Percentiles rank a stretch among this genome's conserved stretches.
Evolutionary conservation across 2,329 filamentous ascomycete species (phyloP).

Genomic region (Trichophyton equinum): DNA sequence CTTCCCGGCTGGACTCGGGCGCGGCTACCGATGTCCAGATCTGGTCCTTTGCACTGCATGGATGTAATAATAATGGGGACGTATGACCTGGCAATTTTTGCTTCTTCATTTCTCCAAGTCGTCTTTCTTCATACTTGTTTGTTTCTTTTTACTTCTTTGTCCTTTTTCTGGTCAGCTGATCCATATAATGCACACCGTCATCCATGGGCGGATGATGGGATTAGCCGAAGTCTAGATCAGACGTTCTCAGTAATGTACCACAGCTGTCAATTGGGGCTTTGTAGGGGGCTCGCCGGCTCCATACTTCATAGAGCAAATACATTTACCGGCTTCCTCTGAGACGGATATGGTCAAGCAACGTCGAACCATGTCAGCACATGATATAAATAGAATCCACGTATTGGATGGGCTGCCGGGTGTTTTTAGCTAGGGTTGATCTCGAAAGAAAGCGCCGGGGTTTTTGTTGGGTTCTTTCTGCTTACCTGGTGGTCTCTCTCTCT

Average conservation of each 20-base stretch:
- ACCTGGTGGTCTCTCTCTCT: not conserved
- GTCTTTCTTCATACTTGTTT: not conserved
- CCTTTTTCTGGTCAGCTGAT: not conserved
- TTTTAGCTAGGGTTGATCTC: not conserved
- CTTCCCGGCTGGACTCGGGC: slow-evolving; percentile 1
- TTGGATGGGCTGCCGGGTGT: not conserved
- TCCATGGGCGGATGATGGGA: not conserved
- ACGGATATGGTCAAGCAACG: not conserved
- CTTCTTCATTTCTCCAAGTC: not conserved
- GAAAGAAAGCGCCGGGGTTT: not conserved
- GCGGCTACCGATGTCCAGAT: not conserved
- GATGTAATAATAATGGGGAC: not conserved
- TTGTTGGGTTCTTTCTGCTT: not conserved
- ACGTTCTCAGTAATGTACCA: not conserved
- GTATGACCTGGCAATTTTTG: not conserved
- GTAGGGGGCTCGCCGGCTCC: not conserved
- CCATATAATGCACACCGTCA: not conserved
- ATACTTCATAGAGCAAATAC: not conserved
- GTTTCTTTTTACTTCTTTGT: not conserved
- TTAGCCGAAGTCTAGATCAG: not conserved
- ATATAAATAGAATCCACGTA: slow-evolving; percentile 2
- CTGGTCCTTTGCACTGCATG: not conserved
- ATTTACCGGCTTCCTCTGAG: not conserved
- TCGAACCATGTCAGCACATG: slow-evolving; percentile 1
- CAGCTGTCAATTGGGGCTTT: not conserved